Conservation (phyloP, 345 rosid genomes). For the Reutealis trisperma region DNA sequence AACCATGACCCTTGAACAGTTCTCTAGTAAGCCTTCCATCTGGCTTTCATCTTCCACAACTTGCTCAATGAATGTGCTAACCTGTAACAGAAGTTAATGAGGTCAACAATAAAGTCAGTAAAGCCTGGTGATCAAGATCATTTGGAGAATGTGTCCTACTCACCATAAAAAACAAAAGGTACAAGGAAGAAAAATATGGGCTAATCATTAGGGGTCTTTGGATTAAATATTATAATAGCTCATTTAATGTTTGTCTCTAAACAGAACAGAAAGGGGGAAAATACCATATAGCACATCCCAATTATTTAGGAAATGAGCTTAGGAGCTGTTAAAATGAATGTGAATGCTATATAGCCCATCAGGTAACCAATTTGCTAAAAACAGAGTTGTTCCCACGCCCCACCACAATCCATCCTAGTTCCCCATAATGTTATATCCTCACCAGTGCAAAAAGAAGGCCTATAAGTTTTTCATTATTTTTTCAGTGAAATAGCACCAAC, state of each 20-base stretch:
- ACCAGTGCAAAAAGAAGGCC: not conserved
- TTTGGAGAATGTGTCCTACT: not conserved
- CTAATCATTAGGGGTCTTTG: not conserved
- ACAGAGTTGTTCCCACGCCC: not conserved
- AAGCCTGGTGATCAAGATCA: not conserved
- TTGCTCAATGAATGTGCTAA: constrained; percentile 51
- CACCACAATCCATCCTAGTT: not conserved
- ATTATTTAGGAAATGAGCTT: not conserved
- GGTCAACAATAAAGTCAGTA: constrained; percentile 1
- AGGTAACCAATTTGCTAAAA: not conserved
- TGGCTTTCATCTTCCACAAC: constrained; percentile 74
- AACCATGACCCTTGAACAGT: constrained; percentile 57
- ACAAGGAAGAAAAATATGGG: not conserved
- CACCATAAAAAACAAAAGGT: not conserved
- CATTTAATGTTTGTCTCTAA: not conserved
- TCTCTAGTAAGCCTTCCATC: constrained; percentile 55
- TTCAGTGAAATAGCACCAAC: not conserved
- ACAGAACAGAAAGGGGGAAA: not conserved
- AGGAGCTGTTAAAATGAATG: too few relatives aligned
- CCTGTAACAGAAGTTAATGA: constrained; percentile 37
- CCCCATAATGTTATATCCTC: too few relatives aligned
- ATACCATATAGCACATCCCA: not conserved
- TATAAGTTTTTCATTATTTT: not conserved
- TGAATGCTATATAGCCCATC: too few relatives aligned
- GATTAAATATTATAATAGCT: not conserved